Percentiles rank a stretch among this genome's conserved stretches.
phyloP scores from a whole-genome alignment of 129 eudicot species.

The Tagetes patula region DNA sequence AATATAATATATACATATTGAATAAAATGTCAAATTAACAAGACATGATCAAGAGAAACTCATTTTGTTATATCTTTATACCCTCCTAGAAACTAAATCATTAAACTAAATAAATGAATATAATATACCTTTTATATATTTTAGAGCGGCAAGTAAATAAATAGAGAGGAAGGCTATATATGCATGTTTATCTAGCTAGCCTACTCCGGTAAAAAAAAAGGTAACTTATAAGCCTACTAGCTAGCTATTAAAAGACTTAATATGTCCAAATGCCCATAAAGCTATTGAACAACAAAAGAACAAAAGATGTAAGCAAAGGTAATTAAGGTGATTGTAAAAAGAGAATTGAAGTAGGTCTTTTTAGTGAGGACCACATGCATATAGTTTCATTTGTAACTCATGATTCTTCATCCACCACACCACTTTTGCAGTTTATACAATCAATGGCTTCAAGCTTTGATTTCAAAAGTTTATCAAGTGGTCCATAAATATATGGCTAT shows the following conservation, averaged over 20 bases:
- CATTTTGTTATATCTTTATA: no score
- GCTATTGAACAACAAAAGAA: slow-evolving; percentile 40
- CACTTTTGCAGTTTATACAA: slow-evolving; percentile 41
- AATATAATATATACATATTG: background rate
- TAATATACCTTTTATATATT: no score
- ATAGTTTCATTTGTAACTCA: slow-evolving; percentile 23
- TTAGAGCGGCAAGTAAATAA: no score
- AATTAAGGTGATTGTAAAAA: slow-evolving; percentile 1
- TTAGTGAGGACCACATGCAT: slow-evolving; percentile 49
- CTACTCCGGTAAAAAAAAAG: slow-evolving; percentile 8
- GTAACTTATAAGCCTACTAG: slow-evolving; percentile 23
- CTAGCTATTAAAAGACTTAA: slow-evolving; percentile 36
- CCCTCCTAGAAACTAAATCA: no score
- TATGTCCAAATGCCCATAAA: slow-evolving; percentile 43
- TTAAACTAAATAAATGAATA: no score
- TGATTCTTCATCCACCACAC: slow-evolving; percentile 49
- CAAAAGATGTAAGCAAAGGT: slow-evolving; percentile 33
- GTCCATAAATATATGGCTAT: slow-evolving; percentile 40
- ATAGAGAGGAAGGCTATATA: no score
- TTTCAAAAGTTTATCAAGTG: slow-evolving; percentile 40
- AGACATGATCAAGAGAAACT: no score
- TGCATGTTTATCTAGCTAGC: no score
- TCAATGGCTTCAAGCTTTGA: slow-evolving; percentile 43
- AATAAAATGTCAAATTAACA: background rate
- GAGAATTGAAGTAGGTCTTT: slow-evolving; percentile 38